Evolutionary conservation across 2,329 filamentous ascomycete species (phyloP), one percentile per base, ranked within the genome.

Genomic region (Colletotrichum chrysophilum): DNA sequence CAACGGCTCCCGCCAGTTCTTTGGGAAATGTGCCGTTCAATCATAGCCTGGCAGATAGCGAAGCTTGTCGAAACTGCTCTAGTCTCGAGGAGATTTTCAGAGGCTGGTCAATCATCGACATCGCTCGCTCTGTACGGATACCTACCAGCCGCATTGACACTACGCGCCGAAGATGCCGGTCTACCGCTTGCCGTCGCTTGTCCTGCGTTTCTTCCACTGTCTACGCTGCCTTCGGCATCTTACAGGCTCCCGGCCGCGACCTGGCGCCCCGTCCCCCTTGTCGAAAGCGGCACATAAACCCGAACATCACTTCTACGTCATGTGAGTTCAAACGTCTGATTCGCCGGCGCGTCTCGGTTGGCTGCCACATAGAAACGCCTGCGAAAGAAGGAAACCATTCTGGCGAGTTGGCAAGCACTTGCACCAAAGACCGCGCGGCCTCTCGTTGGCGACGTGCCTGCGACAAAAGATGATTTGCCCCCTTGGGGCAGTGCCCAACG

Each of bases 231-330:
- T 62, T 68, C 70, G 64, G 70, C 34, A 67, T 73, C 36, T 56
- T 58, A 24, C 56, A 52, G 70, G 26, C 36, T 55, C 65, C 70
- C 64, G 70, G 30, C 64, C 36, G 62, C 21, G 28, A 34, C 28
- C 48, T 65, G 64, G 72, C 70, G 34, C 64, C 36, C 60, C 70
- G 64, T 73, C 21, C 69, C 55, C 61, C 56, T 65, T 69, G 64
- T 74, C 64, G 65, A 32, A 74, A 32, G 64, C 64, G 64, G 64
- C 70, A 67, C 66, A 75, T 28, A n/a, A 69, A 74, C 64, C 74
- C 74, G 70, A 74, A 18, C 18, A 73, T 60, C 70, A 66, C 58
- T 38, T 14, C 28, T 75, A 75, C 70, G 74, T 76, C 74, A 76
- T 73, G 43, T 30, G 28, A n/a, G 16, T 18, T 8, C n/a, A 18